phyloP scores from a whole-genome alignment of 176 grass and related monocot genomes.

The Panicum miliaceum region DNA sequence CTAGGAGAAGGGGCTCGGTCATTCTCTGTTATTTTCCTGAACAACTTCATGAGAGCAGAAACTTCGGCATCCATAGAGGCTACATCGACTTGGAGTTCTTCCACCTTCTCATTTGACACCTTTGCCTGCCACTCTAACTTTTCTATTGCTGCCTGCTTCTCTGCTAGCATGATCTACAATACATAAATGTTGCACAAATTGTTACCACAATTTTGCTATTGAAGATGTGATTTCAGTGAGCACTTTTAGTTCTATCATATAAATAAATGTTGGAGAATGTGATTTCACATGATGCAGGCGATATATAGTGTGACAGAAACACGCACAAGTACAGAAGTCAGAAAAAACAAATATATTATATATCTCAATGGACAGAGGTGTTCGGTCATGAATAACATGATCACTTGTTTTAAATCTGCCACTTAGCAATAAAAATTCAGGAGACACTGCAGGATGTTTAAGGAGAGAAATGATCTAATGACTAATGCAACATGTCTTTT shows the following conservation, averaged over 20 bases:
- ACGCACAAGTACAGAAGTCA: background rate
- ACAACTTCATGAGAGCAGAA: constrained; percentile 77
- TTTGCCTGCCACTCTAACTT: constrained; percentile 92
- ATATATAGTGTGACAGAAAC: background rate
- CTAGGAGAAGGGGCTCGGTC: constrained; percentile 44
- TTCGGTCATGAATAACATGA: background rate
- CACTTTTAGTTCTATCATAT: background rate
- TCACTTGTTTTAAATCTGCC: background rate
- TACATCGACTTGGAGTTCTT: constrained; percentile 84
- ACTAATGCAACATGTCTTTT: background rate
- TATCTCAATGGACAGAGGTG: background rate
- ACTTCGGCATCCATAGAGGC: constrained; percentile 84
- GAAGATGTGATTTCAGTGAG: background rate
- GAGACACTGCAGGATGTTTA: background rate
- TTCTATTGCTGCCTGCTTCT: constrained; percentile 89
- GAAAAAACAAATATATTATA: constrained; percentile 11
- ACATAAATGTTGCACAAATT: background rate
- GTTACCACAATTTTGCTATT: background rate
- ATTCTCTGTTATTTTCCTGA: constrained; percentile 71
- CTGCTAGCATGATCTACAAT: constrained; percentile 80
- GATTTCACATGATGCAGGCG: background rate
- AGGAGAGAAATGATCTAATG: background rate
- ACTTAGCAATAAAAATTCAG: background rate
- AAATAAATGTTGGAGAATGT: background rate
- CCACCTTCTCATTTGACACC: constrained; percentile 71